A percentile compares a stretch with the other conserved stretches of the same genome.
These are phyloP conservation scores for Penicillium chermesinum DNA, from an alignment of 495 filamentous ascomycete genomes.

Conservation along the genomic window DNA sequence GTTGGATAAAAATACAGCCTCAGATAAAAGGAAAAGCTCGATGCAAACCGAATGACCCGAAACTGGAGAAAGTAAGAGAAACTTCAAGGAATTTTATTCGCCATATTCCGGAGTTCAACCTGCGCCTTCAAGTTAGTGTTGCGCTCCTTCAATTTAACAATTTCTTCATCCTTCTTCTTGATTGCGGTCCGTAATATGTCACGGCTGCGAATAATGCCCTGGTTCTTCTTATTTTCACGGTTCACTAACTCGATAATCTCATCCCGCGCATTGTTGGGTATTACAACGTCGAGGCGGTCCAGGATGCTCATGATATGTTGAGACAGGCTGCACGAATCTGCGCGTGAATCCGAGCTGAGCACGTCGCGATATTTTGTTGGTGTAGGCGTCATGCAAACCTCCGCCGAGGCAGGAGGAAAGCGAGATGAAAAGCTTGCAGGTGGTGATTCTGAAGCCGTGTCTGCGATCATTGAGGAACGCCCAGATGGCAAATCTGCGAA, in stretches of 20 bases:
- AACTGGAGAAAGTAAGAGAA: no score
- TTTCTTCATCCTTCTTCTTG: slow-evolving; percentile 55
- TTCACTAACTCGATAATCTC: slow-evolving; percentile 47
- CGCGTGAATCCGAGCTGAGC: slow-evolving; percentile 16
- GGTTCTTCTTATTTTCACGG: slow-evolving; percentile 48
- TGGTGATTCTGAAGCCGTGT: not conserved
- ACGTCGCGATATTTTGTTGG: slow-evolving; percentile 42
- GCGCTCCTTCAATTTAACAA: slow-evolving; percentile 51
- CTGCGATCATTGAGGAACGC: not conserved
- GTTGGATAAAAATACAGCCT: no score
- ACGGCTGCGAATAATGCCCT: slow-evolving; percentile 55
- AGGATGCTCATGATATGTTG: slow-evolving; percentile 48
- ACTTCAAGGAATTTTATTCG: no score
- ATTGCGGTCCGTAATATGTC: slow-evolving; percentile 57
- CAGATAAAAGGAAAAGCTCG: no score
- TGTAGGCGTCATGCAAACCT: slow-evolving; percentile 44
- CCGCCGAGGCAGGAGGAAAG: slow-evolving; percentile 29
- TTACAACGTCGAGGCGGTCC: slow-evolving; percentile 40
- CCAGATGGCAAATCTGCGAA: slow-evolving; percentile 25
- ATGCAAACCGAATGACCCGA: no score
- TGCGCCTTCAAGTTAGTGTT: slow-evolving; percentile 29
- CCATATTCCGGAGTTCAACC: slow-evolving; percentile 33
- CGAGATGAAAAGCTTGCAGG: slow-evolving; percentile 9
- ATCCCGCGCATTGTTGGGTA: slow-evolving; percentile 33
- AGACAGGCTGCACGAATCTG: slow-evolving; percentile 45